Percentiles rank a stretch among this genome's conserved stretches.
Conservation (phyloP, 2,329 filamentous ascomycete genomes). For the Plectosphaerella sp. region DNA sequence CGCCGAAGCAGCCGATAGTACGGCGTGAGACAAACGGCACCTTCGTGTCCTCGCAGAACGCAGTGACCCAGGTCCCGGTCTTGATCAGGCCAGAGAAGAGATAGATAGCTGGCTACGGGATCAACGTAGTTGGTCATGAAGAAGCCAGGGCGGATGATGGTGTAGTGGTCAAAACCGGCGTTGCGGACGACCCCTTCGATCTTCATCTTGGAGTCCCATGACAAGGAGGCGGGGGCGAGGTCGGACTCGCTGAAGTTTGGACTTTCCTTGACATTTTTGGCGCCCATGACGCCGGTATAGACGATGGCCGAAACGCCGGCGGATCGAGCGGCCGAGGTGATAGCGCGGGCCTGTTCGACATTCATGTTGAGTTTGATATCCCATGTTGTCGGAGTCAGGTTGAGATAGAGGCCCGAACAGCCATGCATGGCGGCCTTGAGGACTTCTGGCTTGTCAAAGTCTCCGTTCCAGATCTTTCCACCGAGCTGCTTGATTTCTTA, state of each 20-base stretch:
- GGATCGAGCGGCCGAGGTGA: constrained; percentile 30
- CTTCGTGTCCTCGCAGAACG: constrained; percentile 25
- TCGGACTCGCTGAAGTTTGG: constrained; percentile 14
- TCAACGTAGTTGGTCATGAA: constrained; percentile 48
- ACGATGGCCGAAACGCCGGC: constrained; percentile 30
- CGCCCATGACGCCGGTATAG: constrained; percentile 27
- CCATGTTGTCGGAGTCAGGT: constrained; percentile 23
- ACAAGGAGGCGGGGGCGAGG: constrained; percentile 20
- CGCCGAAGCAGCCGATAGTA: constrained; percentile 42
- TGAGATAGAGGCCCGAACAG: constrained; percentile 27
- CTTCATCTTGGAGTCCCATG: constrained; percentile 30
- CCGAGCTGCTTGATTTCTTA: constrained; percentile 22
- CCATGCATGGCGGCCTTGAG: constrained; percentile 22
- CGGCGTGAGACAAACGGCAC: constrained; percentile 39
- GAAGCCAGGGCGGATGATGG: constrained; percentile 42
- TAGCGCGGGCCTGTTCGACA: constrained; percentile 19
- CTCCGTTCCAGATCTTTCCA: constrained; percentile 24
- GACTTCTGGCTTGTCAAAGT: constrained; percentile 24
- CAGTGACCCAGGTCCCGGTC: constrained; percentile 30
- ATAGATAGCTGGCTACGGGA: constrained; percentile 35
- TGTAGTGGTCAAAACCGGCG: constrained; percentile 36
- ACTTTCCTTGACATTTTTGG: constrained; percentile 21
- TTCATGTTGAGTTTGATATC: constrained; percentile 13
- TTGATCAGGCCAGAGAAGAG: constrained; percentile 25
- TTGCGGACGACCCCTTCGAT: constrained; percentile 34